Base-by-base conservation (phyloP, 495 filamentous ascomycete genomes). In the Trichocladium uniseriatum region DNA sequence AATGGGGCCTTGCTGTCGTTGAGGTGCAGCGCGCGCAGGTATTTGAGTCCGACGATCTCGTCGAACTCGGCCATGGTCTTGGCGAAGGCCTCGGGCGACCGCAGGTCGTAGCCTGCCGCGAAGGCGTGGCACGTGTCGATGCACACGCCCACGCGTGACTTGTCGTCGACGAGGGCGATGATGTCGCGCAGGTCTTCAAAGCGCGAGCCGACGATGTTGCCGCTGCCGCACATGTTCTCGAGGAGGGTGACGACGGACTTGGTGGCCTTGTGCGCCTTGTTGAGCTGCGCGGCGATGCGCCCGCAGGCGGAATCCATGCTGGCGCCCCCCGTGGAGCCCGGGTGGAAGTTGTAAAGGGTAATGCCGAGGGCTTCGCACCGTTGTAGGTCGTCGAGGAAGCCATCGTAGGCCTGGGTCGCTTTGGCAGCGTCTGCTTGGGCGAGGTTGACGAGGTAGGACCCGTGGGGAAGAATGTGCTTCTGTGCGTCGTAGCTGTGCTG, bases 81-180 rank as follows among this genome's bases (percentile, higher is more conserved):
- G 32, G 75, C 69, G 68, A 92, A 97, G 0, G 87, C 78, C 15
- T 75, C 72, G 0, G 86, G 83, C 0, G 82, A 76, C 47, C 84
- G 79, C 31, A 98, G 74, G 67, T 98, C 92, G 63, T 97, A 94
- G 6, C 92, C 92, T 0, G 87, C 89, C 7, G 89, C 79, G 59
- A 96, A 96, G 55, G 88, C 79, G 70, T 98, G 92, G 69, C 91
- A 96, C 5, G 92, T 97, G 61, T 98, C 92, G 35, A 98, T 79
- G 67, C 92, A 98, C 31, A 98, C 87, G 27, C 92, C 92, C 10
- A 98, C 83, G n/a, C 92, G 80, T 18, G 73, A 60, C 66, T 96
- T 95, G 64, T 92, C 76, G 19, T 86, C 77, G 29, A 96, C 80
- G 0, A 77, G 74, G 21, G 72, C 73, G 54, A 98, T 89, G 45